phyloP scores from a whole-genome alignment of 371 early-diverging fungal genomes.

The Haplosporangium sp. region DNA sequence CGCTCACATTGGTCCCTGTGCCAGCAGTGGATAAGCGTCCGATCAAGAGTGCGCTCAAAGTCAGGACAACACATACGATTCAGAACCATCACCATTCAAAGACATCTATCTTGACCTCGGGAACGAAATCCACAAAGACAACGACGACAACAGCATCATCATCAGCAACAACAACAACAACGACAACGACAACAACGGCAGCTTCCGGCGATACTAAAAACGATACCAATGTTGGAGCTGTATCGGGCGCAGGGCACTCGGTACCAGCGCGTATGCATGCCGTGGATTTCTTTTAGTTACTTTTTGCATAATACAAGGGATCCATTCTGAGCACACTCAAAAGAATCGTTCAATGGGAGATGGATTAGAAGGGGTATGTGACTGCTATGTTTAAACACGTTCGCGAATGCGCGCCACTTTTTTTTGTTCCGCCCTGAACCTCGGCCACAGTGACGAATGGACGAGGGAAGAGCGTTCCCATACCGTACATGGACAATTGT shows the following conservation, averaged over 20 bases:
- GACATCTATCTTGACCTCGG: slow-evolving; percentile 2
- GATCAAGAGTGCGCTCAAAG: slow-evolving; percentile 43
- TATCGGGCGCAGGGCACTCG: too few relatives aligned
- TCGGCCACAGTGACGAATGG: too few relatives aligned
- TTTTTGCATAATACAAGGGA: not conserved
- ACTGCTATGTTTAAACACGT: too few relatives aligned
- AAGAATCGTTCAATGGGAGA: too few relatives aligned
- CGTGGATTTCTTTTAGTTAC: slow-evolving; percentile 38
- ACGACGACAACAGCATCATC: slow-evolving; percentile 17
- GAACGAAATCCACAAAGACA: slow-evolving; percentile 4
- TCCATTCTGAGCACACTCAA: too few relatives aligned
- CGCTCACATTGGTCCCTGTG: slow-evolving; percentile 34
- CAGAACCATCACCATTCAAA: slow-evolving; percentile 15
- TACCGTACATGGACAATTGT: too few relatives aligned
- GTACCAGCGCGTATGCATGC: slow-evolving; percentile 31
- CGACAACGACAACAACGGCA: slow-evolving; percentile 1
- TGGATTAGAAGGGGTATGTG: too few relatives aligned
- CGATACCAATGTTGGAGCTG: too few relatives aligned
- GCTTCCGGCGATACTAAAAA: not conserved
- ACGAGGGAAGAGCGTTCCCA: too few relatives aligned
- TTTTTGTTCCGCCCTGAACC: too few relatives aligned
- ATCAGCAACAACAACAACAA: slow-evolving; percentile 6
- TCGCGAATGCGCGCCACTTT: too few relatives aligned
- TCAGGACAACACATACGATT: slow-evolving; percentile 31
- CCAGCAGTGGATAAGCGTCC: slow-evolving; percentile 41